These are phyloP conservation scores for Aspergillus alliaceus DNA, from an alignment of 2,329 filamentous ascomycete species.

Conservation along the genomic window DNA sequence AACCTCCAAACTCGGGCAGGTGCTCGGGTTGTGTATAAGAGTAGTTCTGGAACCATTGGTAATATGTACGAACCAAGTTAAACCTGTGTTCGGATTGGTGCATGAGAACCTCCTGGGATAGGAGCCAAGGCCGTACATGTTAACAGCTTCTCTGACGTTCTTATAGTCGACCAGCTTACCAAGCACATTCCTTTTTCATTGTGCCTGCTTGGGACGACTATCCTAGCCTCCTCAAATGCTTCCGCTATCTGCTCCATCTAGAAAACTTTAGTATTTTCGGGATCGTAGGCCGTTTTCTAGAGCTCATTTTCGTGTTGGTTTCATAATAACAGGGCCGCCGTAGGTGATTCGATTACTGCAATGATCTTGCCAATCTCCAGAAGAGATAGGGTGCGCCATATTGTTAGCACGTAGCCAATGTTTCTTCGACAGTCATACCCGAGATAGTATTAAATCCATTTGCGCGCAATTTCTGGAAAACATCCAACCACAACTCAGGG, in stretches of 20 bases:
- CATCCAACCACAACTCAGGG: slow-evolving; percentile 55
- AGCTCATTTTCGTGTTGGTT: slow-evolving; percentile 58
- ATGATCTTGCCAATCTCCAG: slow-evolving; percentile 50
- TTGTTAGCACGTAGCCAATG: neutral
- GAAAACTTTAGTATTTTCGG: slow-evolving; percentile 48
- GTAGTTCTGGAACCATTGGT: slow-evolving; percentile 59
- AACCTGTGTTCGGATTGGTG: slow-evolving; percentile 53
- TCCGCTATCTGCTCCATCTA: slow-evolving; percentile 55
- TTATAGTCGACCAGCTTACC: slow-evolving; percentile 56
- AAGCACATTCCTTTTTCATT: slow-evolving; percentile 54
- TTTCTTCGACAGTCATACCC: slow-evolving; percentile 27
- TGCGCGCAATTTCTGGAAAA: slow-evolving; percentile 56
- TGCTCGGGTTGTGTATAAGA: slow-evolving; percentile 55
- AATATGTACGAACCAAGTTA: slow-evolving; percentile 53
- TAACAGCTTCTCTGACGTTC: slow-evolving; percentile 56
- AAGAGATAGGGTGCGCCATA: slow-evolving; percentile 28
- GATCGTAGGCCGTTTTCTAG: slow-evolving; percentile 44
- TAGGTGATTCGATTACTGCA: slow-evolving; percentile 51
- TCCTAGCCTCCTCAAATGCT: slow-evolving; percentile 47
- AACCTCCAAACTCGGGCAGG: slow-evolving; percentile 56
- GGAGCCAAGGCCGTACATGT: slow-evolving; percentile 39
- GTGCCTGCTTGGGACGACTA: slow-evolving; percentile 51
- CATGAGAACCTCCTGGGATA: slow-evolving; percentile 48
- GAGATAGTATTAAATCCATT: slow-evolving; percentile 54
- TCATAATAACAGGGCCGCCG: slow-evolving; percentile 52